phyloP scores from a whole-genome alignment of 495 filamentous ascomycete species.

The Penicillium subrubescens region DNA sequence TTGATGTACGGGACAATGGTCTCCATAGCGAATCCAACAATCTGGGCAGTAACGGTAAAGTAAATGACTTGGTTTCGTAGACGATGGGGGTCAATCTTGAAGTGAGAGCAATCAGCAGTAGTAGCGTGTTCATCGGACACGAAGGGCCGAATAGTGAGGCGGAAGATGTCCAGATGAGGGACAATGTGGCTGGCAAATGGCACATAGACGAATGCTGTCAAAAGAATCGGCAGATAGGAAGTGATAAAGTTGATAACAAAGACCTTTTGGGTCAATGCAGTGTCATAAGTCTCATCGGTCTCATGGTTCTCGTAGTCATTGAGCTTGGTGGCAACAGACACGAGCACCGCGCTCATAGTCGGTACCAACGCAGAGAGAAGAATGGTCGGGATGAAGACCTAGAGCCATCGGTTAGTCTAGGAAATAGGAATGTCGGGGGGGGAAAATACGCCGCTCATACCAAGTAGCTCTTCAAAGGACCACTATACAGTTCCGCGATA shows the following conservation, averaged over 20 bases:
- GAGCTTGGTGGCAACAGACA: conserved; percentile 72
- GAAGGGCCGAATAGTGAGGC: conserved; percentile 72
- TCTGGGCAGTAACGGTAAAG: conserved; percentile 93
- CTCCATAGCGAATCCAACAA: conserved; percentile 85
- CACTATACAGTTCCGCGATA: conserved; percentile 90
- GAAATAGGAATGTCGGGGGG: not conserved
- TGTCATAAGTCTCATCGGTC: conserved; percentile 75
- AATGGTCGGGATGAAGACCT: conserved; percentile 88
- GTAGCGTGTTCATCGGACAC: conserved; percentile 68
- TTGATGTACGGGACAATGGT: conserved; percentile 84
- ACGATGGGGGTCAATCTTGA: conserved; percentile 81
- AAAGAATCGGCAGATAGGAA: conserved; percentile 87
- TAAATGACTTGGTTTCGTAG: conserved; percentile 94
- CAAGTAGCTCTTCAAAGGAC: conserved; percentile 82
- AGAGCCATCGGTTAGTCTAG: conserved; percentile 31
- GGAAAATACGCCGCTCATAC: conserved; percentile 48
- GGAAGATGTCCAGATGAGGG: conserved; percentile 87
- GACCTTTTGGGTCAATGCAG: conserved; percentile 82
- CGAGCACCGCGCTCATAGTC: conserved; percentile 74
- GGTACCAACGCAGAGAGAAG: conserved; percentile 82
- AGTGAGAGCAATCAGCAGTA: conserved; percentile 57
- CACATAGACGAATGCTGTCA: conserved; percentile 96
- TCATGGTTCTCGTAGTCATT: conserved; percentile 93
- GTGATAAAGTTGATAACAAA: conserved; percentile 98
- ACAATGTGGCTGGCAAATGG: conserved; percentile 88